phyloP scores from a whole-genome alignment of 768 basidiomycete species.

The Termitomyces sp. region DNA sequence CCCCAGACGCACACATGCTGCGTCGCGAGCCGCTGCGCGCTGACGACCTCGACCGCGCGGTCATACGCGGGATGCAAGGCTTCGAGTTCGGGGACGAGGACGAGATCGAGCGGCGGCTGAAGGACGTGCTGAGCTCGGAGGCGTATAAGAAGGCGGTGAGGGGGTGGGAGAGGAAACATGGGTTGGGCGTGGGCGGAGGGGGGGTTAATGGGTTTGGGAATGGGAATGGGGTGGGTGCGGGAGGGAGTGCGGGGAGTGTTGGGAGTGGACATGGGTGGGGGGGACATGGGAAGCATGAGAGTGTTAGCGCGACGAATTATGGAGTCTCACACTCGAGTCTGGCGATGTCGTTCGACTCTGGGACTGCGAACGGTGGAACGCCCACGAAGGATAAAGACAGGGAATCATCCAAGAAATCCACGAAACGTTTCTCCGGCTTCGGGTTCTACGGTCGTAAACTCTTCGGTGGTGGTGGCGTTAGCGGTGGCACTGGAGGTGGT shows the following conservation, averaged over 20 bases:
- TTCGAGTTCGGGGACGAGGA: conserved; percentile 94
- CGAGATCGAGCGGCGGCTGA: conserved; percentile 75
- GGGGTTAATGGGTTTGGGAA: not conserved
- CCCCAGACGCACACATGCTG: conserved; percentile 83
- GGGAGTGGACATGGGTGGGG: not conserved
- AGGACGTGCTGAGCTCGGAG: conserved; percentile 74
- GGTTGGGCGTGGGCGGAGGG: conserved; percentile 16
- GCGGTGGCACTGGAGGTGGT: no score
- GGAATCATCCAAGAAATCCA: conserved; percentile 47
- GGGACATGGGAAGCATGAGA: not conserved
- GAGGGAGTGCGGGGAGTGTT: not conserved
- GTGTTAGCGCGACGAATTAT: not conserved
- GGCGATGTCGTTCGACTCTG: conserved; percentile 50
- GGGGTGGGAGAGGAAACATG: conserved; percentile 73
- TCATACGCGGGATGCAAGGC: conserved; percentile 89
- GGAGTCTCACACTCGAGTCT: conserved; percentile 63
- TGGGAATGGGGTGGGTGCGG: not conserved
- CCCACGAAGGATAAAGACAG: not conserved
- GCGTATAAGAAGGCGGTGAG: conserved; percentile 69
- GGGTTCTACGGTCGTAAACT: conserved; percentile 92
- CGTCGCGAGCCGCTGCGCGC: conserved; percentile 85
- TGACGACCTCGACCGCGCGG: conserved; percentile 84
- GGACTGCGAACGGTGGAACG: not conserved
- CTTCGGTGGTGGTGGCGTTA: conserved; percentile 49
- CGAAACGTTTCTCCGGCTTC: conserved; percentile 90